Conservation (phyloP, 192 early-diverging fungal species). For the Helicostylum pulchrum region DNA sequence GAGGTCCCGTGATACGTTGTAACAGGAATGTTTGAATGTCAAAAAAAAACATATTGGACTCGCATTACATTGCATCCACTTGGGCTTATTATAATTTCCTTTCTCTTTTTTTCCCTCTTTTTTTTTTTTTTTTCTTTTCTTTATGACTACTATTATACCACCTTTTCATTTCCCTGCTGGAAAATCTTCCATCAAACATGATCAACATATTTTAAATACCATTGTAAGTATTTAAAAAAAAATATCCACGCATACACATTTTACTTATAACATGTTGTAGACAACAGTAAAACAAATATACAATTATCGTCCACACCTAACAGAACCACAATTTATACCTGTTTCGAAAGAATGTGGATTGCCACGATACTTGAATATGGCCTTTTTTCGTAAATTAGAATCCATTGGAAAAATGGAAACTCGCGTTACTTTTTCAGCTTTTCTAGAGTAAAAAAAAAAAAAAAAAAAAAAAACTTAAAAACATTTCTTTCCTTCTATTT, state of each 20-base stretch:
- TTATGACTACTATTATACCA: neutral
- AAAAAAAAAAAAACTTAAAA: conserved; percentile 26
- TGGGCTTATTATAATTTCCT: neutral
- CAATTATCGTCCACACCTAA: conserved; percentile 4
- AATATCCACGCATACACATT: too few species aligned
- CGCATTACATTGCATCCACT: neutral
- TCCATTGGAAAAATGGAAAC: conserved; percentile 1
- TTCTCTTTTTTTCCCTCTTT: conserved; percentile 1
- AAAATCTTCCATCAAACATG: conserved; percentile 2
- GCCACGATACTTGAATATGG: conserved; percentile 69
- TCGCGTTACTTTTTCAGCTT: conserved; percentile 1
- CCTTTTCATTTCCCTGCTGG: conserved; percentile 15
- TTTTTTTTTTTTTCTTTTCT: neutral
- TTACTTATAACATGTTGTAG: neutral
- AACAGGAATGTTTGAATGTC: conserved; percentile 11
- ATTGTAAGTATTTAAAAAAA: conserved; percentile 5
- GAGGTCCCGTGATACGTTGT: neutral
- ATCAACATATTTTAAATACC: neutral
- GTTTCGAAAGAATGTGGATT: conserved; percentile 49
- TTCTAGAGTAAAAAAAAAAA: conserved; percentile 1
- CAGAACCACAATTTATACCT: conserved; percentile 21
- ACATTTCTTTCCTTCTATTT: conserved; percentile 26
- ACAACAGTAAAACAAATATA: conserved; percentile 14
- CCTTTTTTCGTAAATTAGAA: conserved; percentile 50
- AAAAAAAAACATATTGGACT: conserved; percentile 1